Base-by-base conservation (phyloP, 225 moss, liverwort and hornwort genomes). In the Pseudisothecium myosuroides region DNA sequence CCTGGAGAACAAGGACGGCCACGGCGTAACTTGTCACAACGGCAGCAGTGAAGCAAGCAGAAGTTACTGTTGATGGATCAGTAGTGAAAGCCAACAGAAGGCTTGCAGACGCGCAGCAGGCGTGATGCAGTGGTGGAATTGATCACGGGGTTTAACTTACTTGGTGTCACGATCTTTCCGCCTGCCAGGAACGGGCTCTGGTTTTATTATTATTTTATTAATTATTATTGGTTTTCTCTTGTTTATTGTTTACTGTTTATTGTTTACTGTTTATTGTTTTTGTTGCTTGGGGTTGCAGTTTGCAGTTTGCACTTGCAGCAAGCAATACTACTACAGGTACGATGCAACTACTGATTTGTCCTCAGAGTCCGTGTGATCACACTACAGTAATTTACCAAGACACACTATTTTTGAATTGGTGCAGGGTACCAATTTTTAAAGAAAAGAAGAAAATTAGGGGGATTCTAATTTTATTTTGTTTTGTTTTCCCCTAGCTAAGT, bases 1-100 rank as follows among this genome's bases (percentile, higher is more conserved):
- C n/a, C n/a, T 85, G 90, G 90, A 90, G 85, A 80, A 90, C 85
- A 85, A 90, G 74, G 87, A 69, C 49, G 29, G 74, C 52, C 52
- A 73, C 60, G 60, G 80, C 77, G 41, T 84, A n/a, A n/a, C n/a
- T 87, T n/a, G 83, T 76, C 90, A 76, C 68, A 59, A 36, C 87
- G 49, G 43, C 87, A 43, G 31, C 59, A 22, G 77, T 2, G 23
- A 11, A 36, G 77, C 2, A 15, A 77, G 77, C 2, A 15, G 54
- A 77, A 83, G 68, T 71, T 81, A 80, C 87, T 87, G 55, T 55
- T 76, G 50, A 54, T 80, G 31, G 85, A 69, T 56, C 56, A 58
- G 55, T 34, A 49, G 27, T 20, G 29, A 45, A 64, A 29, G 19
- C 49, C 19, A 47, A n/a, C n/a, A n/a, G n/a, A n/a, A 45, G 43